phyloP scores from a whole-genome alignment of 495 filamentous ascomycete species.

The Penicillium cataractarum region DNA sequence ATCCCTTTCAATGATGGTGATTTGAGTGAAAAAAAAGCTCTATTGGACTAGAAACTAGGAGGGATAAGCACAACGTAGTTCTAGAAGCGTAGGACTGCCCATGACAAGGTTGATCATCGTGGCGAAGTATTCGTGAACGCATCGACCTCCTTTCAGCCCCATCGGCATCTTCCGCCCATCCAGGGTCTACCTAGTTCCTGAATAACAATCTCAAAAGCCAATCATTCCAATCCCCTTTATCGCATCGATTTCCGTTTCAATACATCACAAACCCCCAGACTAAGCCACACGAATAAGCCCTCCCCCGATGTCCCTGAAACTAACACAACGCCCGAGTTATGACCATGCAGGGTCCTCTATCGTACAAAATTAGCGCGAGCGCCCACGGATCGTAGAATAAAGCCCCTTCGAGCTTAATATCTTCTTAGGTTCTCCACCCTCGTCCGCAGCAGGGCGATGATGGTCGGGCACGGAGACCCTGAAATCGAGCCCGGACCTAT shows the following conservation, averaged over 20 bases:
- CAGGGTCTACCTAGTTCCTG: too few species aligned
- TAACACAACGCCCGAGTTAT: neutral
- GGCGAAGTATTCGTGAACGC: neutral
- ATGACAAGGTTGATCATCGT: neutral
- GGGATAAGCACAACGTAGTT: too few species aligned
- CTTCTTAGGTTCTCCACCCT: neutral
- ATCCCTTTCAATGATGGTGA: too few species aligned
- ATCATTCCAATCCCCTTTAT: neutral
- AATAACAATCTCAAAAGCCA: neutral
- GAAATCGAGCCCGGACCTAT: neutral
- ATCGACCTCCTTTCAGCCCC: neutral
- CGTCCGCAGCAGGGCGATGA: conserved; percentile 2
- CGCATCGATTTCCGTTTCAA: neutral
- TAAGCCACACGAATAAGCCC: neutral
- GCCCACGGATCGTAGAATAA: neutral
- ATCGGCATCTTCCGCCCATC: neutral
- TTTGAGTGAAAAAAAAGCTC: too few species aligned
- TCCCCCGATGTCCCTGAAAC: neutral
- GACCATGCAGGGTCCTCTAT: neutral
- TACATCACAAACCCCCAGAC: neutral
- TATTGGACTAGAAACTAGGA: too few species aligned
- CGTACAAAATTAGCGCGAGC: neutral
- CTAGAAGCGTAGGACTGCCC: neutral
- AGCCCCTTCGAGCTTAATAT: neutral
- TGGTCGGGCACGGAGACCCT: neutral